These are phyloP conservation scores for Trametes hirsuta DNA, from an alignment of 1,284 basidiomycete genomes.

Conservation along the genomic window DNA sequence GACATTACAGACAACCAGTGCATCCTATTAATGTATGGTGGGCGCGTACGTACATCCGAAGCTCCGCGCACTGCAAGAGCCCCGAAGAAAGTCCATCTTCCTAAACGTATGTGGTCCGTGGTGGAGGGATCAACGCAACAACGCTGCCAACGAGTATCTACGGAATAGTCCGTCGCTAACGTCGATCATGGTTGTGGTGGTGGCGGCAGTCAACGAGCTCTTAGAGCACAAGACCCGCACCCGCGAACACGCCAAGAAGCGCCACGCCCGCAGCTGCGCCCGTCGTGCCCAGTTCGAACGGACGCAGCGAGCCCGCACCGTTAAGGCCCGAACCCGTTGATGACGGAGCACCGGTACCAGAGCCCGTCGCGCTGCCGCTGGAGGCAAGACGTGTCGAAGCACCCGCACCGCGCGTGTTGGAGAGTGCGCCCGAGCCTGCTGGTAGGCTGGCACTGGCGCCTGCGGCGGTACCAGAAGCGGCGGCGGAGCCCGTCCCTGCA, in stretches of 20 bases:
- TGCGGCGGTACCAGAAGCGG: not conserved
- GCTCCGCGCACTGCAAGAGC: conserved; percentile 14
- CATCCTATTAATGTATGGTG: not conserved
- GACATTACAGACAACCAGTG: not conserved
- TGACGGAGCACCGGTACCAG: not conserved
- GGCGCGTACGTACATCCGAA: not conserved
- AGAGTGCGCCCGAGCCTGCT: not conserved
- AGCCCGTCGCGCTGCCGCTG: not conserved
- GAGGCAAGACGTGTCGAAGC: not conserved
- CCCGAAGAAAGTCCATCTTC: conserved; percentile 1
- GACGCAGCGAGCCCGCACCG: conserved; percentile 2
- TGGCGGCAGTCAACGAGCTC: not conserved
- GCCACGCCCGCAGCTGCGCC: conserved; percentile 12
- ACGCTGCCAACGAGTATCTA: not conserved
- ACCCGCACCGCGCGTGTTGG: not conserved
- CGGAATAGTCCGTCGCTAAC: not conserved
- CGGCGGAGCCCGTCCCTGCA: not conserved
- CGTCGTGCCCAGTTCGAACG: conserved; percentile 3
- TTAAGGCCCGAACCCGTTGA: not conserved
- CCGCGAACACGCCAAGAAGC: conserved; percentile 16
- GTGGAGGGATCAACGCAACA: not conserved
- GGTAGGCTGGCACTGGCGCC: not conserved
- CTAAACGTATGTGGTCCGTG: not conserved
- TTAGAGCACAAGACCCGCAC: conserved; percentile 16
- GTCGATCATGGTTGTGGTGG: not conserved